A percentile compares a stretch with the other conserved stretches of the same genome.
Evolutionary conservation across 768 basidiomycete species (phyloP).

Genomic region (Agrocybe chaxingu): DNA sequence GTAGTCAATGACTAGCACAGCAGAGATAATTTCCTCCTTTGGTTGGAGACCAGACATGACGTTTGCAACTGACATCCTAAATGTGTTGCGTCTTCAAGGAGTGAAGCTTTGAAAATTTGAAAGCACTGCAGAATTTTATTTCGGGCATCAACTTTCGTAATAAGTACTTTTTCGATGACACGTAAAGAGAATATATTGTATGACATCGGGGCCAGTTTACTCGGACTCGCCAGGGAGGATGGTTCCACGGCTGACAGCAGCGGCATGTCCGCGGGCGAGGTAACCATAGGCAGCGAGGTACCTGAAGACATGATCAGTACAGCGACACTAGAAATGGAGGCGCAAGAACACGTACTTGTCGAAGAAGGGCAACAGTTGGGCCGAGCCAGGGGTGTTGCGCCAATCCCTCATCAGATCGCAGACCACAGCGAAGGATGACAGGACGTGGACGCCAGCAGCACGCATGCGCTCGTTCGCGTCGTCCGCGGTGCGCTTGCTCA

Average conservation of each 20-base stretch:
- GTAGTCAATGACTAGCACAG: too few species aligned
- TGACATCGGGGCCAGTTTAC: neutral
- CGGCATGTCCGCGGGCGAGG: slow-evolving; percentile 24
- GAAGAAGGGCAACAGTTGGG: slow-evolving; percentile 40
- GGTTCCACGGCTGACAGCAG: slow-evolving; percentile 19
- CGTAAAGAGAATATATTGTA: neutral
- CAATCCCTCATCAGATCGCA: slow-evolving; percentile 51
- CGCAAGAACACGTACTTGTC: slow-evolving; percentile 32
- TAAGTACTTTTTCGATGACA: too few species aligned
- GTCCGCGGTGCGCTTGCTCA: slow-evolving; percentile 34
- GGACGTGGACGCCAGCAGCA: slow-evolving; percentile 40
- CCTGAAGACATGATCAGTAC: slow-evolving; percentile 9
- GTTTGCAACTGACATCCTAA: too few species aligned
- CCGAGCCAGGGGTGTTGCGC: slow-evolving; percentile 43
- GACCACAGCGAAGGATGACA: slow-evolving; percentile 41
- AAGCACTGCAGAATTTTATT: too few species aligned
- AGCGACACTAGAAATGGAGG: neutral
- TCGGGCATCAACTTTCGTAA: too few species aligned
- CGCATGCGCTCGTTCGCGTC: slow-evolving; percentile 49
- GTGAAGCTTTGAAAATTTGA: too few species aligned
- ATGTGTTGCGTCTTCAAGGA: too few species aligned
- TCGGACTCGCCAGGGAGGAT: slow-evolving; percentile 21
- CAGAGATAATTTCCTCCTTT: too few species aligned
- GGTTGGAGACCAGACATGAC: too few species aligned
- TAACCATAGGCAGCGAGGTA: slow-evolving; percentile 23